These are phyloP conservation scores for Crepidotus variabilis DNA, from an alignment of 768 basidiomycete genomes.

Conservation along the genomic window DNA sequence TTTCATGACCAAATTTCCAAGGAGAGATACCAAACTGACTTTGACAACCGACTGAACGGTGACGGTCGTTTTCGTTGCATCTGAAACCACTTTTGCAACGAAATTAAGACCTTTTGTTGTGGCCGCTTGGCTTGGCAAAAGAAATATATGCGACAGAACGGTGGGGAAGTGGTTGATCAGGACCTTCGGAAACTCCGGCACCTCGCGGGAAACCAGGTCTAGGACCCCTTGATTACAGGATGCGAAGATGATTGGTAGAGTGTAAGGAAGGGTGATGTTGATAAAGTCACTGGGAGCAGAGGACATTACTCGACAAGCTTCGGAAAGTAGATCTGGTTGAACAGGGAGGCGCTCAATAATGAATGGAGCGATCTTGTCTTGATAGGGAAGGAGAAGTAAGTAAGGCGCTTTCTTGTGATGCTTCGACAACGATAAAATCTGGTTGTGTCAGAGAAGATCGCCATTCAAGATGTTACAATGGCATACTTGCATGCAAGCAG, in stretches of 20 bases:
- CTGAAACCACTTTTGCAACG: constrained; percentile 53
- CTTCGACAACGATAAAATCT: constrained; percentile 61
- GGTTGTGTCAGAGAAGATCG: background rate
- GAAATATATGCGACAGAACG: constrained; percentile 66
- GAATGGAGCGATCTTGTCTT: constrained; percentile 63
- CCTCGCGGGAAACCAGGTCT: constrained; percentile 53
- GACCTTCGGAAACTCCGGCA: constrained; percentile 27
- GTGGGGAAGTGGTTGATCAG: constrained; percentile 42
- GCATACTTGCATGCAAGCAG: constrained; percentile 64
- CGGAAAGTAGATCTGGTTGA: constrained; percentile 55
- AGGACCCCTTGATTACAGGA: constrained; percentile 55
- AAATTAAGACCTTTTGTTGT: constrained; percentile 62
- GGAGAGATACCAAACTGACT: constrained; percentile 62
- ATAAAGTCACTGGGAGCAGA: constrained; percentile 59
- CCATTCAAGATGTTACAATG: constrained; percentile 4
- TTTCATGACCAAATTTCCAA: constrained; percentile 72
- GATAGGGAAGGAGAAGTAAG: constrained; percentile 64
- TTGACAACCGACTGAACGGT: constrained; percentile 53
- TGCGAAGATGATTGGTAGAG: constrained; percentile 69
- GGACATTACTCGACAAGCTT: constrained; percentile 67
- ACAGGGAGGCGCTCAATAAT: constrained; percentile 55
- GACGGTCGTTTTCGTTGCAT: constrained; percentile 36
- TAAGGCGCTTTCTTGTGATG: constrained; percentile 60
- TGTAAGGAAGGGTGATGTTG: constrained; percentile 54
- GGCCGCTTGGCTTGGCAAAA: constrained; percentile 48